Evolutionary conservation across 305 asterid genomes (phyloP).

Genomic region (Fraxinus floribunda): DNA sequence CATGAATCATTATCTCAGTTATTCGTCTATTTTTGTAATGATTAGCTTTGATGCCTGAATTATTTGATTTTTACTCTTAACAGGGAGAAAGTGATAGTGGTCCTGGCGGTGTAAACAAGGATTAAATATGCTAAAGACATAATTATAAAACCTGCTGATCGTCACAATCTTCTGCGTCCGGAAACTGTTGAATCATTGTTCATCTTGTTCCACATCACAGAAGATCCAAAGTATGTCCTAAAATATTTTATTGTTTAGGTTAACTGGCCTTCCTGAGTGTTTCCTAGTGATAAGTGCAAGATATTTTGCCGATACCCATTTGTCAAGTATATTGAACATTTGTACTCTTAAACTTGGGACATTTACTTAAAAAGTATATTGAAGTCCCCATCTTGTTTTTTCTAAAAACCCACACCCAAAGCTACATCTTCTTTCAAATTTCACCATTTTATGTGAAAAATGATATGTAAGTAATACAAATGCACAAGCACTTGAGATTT

Average conservation of each 20-base stretch:
- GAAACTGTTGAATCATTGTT: conserved; percentile 93
- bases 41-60: conserved; percentile 18
- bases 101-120: conserved; percentile 78
- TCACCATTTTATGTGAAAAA: not conserved
- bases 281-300: not conserved
- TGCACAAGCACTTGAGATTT: not conserved
- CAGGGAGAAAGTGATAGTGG: conserved; percentile 66
- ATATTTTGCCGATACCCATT: too few relatives aligned
- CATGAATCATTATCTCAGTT: not conserved
- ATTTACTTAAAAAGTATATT: not conserved
- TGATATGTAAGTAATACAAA: not conserved
- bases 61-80: conserved; percentile 26
- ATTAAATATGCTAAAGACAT: conserved; percentile 65
- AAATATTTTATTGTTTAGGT: not conserved
- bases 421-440: not conserved
- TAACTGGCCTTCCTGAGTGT: not conserved
- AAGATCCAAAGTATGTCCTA: conserved; percentile 70
- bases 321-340: too few relatives aligned
- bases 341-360: not conserved
- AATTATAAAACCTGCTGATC: conserved; percentile 73
- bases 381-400: not conserved
- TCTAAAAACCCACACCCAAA: not conserved
- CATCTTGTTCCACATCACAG: conserved; percentile 80
- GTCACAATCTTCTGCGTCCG: conserved; percentile 95
- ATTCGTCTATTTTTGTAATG: not conserved